Base-by-base conservation (phyloP, 805 yeast genomes). In the Ogataea wickerhamii region DNA sequence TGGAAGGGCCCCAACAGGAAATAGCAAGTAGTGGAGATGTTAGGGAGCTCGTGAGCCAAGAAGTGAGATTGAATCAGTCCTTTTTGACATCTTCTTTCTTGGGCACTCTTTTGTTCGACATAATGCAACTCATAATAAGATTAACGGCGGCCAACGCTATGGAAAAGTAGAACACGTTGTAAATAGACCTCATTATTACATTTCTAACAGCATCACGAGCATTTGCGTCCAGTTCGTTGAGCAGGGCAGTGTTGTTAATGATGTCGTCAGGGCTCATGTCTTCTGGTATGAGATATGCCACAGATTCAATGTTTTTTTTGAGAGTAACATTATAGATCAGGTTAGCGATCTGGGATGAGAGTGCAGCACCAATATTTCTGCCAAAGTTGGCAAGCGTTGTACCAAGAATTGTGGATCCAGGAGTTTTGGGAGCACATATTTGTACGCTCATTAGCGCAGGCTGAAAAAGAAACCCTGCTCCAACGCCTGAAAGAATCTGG, bases 341-440 rank as follows among this genome's bases (percentile, higher is more conserved):
- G 41, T 70, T 73, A 3, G 69, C 64, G 16, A 71, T 53, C 26
- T 59, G 63, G 3, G 71, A 60, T 18, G 72, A 67, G 20, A 76
- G 26, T 1, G 78, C 64, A 31, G 74, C 71, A 17, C 74, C 74
- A n/a, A 74, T 42, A 1, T 71, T 54, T 45, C 80, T 67, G n/a
- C 55, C 53, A 48, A 72, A 73, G 43, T 66, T 64, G 38, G 71
- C 39, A 35, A 67, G 59, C 1, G 77, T 56, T 4, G 79, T 73
- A 2, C 74, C 64, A 54, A 74, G 52, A 32, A 76, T 71, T 6
- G 66, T 61, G 3, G 71, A 66, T n/a, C 80, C 81, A 5, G 73
- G 67, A 2, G 62, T 53, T 42, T 74, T 71, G 23, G 81, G 79
- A 10, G 77, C 76, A 16, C 62, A 51, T 13, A 76, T 51, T 47